Base-by-base conservation (phyloP, 1,139 yeast species). In the Wickerhamomyces sp. region DNA sequence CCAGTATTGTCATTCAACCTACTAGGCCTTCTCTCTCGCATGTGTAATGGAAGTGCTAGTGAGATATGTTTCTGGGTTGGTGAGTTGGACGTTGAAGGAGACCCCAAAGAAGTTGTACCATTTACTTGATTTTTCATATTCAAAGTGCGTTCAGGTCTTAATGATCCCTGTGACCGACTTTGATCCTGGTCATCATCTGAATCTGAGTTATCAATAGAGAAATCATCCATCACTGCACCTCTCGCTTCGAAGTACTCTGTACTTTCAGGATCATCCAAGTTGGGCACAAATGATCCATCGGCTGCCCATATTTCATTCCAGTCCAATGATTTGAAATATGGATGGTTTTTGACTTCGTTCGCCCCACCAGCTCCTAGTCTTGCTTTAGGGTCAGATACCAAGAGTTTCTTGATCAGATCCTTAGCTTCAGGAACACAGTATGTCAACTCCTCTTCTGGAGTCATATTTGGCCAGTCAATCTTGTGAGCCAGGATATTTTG, bases 171-270 rank as follows among this genome's bases (percentile, higher is more conserved):
- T 11, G 10, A 11, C 4, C 13, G 6, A 9, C 8, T 27, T 7
- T 9, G 26, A 31, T 13, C 10, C 9, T 32, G 46, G 27, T 49
- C 55, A 6, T 47, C 52, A 11, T 59, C 65, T 18, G 63, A 68
- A 32, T 69, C 73, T 23, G 70, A 72, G 15, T 67, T 71, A 47
- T 79, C 86, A 37, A 67, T 65, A 0, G 85, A 84, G 46, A 87
- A 82, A 48, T 76, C 79, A 6, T 76, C 72, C 50, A 84, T 64
- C 13, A 74, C 79, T 0, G 97, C 98, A 7, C 99, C 99, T 55
- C 99, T 78, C 10, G 77, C 60, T 58, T 94, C 99, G 65, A 93
- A 94, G 60, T 93, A 93, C 47, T 90, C 96, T 0, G 97, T 91
- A 46, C 84, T 81, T 58, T 87, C 96, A 0, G 96, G 96, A 56